Evolutionary conservation across 2,329 filamentous ascomycete species (phyloP).

Genomic region (Trichoderma sp.): DNA sequence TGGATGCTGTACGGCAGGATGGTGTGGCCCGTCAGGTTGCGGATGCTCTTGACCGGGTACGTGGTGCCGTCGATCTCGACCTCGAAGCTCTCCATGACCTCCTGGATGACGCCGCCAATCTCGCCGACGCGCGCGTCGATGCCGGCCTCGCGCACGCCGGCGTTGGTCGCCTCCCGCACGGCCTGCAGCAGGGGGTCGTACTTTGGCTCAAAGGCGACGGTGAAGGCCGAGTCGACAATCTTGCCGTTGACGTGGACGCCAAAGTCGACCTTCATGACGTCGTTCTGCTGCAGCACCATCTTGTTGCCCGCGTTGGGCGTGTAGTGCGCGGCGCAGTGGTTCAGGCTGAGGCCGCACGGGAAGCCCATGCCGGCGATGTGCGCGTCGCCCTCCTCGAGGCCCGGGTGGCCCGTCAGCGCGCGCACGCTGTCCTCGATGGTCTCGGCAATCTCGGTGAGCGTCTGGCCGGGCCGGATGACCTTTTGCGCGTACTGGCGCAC

Average conservation of each 20-base stretch:
- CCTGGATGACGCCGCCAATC: slow-evolving; percentile 81
- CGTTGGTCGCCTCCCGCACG: slow-evolving; percentile 77
- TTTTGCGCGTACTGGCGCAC: slow-evolving; percentile 82
- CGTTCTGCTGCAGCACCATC: slow-evolving; percentile 67
- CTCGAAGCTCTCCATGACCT: slow-evolving; percentile 92
- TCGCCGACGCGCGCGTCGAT: slow-evolving; percentile 90
- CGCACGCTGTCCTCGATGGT: slow-evolving; percentile 85
- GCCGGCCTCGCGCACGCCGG: slow-evolving; percentile 80
- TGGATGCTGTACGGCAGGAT: slow-evolving; percentile 90
- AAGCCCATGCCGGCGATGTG: slow-evolving; percentile 83
- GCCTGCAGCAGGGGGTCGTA: slow-evolving; percentile 75
- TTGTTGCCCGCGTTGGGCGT: slow-evolving; percentile 87
- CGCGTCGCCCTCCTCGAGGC: slow-evolving; percentile 76
- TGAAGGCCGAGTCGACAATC: slow-evolving; percentile 82
- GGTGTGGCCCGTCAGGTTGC: slow-evolving; percentile 86
- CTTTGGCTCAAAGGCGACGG: slow-evolving; percentile 71
- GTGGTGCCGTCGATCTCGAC: slow-evolving; percentile 78
- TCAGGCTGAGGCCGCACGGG: slow-evolving; percentile 79
- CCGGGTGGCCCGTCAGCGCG: slow-evolving; percentile 73
- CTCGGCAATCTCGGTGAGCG: slow-evolving; percentile 78
- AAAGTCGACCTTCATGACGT: slow-evolving; percentile 83
- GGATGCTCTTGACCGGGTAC: slow-evolving; percentile 80
- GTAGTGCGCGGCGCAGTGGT: slow-evolving; percentile 85
- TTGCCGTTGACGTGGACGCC: slow-evolving; percentile 79
- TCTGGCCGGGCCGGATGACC: slow-evolving; percentile 78